Evolutionary conservation across 2,329 filamentous ascomycete genomes (phyloP).

Genomic region (Aspergillus sp.): DNA sequence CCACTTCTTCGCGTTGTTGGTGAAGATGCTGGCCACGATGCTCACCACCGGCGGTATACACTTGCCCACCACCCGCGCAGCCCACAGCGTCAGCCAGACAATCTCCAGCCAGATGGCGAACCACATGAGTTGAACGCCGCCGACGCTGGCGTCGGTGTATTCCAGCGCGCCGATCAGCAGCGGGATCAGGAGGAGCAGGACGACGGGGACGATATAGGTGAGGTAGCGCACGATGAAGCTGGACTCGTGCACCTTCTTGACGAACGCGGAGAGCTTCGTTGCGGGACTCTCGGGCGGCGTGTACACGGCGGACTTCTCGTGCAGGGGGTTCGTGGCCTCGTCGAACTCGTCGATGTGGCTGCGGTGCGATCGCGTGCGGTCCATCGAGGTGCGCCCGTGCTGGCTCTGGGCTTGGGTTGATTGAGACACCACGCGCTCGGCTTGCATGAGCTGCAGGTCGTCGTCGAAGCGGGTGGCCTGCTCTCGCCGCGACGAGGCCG

Average conservation of each 20-base stretch:
- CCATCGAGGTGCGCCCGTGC: slow-evolving; percentile 39
- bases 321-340: slow-evolving; percentile 65
- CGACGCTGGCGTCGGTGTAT: slow-evolving; percentile 61
- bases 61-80: slow-evolving; percentile 47
- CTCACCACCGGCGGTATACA: slow-evolving; percentile 57
- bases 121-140: slow-evolving; percentile 79
- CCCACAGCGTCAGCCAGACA: slow-evolving; percentile 89
- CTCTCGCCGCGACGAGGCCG: too few species aligned
- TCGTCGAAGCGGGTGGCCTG: too few species aligned
- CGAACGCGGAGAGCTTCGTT: slow-evolving; percentile 61
- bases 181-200: slow-evolving; percentile 65
- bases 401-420: too few species aligned
- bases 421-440: too few species aligned
- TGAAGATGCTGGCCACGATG: slow-evolving; percentile 70
- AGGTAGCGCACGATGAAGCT: slow-evolving; percentile 69
- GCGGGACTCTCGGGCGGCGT: slow-evolving; percentile 63
- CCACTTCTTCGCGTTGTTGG: slow-evolving; percentile 91
- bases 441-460: too few species aligned
- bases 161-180: slow-evolving; percentile 63
- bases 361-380: slow-evolving; percentile 51
- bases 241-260: slow-evolving; percentile 65
- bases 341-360: slow-evolving; percentile 65
- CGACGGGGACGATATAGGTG: slow-evolving; percentile 67
- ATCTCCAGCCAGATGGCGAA: slow-evolving; percentile 96
- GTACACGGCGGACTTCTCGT: slow-evolving; percentile 65